phyloP scores from a whole-genome alignment of 2,329 filamentous ascomycete genomes.

The Sclerotinia trifoliorum region DNA sequence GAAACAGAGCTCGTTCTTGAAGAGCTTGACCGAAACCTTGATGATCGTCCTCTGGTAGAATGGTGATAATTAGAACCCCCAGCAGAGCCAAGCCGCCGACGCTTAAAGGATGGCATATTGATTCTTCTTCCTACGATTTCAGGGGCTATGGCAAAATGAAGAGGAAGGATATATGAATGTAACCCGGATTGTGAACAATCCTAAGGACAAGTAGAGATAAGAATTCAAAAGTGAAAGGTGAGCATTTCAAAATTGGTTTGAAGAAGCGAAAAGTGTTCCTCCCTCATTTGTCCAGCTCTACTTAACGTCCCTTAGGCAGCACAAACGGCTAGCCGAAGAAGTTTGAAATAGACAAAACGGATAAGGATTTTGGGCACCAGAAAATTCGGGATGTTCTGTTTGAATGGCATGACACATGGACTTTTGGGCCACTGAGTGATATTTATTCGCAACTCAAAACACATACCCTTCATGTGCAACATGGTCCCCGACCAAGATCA shows the following conservation, averaged over 20 bases:
- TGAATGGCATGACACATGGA: background rate
- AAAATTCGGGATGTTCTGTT: background rate
- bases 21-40: conserved; percentile 27
- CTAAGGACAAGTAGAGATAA: background rate
- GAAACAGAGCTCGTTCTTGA: conserved; percentile 28
- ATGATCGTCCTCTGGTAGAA: conserved; percentile 23
- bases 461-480: background rate
- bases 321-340: background rate
- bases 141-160: background rate
- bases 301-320: background rate
- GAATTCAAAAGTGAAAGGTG: background rate
- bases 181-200: background rate
- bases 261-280: conserved; percentile 7
- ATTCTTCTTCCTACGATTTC: background rate
- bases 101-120: conserved; percentile 31
- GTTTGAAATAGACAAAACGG: background rate
- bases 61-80: conserved; percentile 23
- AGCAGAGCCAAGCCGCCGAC: conserved; percentile 26
- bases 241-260: background rate
- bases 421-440: conserved; percentile 7
- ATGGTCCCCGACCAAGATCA: background rate
- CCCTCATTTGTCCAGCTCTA: conserved; percentile 5
- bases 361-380: background rate
- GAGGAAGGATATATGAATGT: background rate
- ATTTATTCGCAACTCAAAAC: background rate